These are phyloP conservation scores for Epichloe aotearoae DNA, from an alignment of 2,329 filamentous ascomycete genomes.

Conservation along the genomic window DNA sequence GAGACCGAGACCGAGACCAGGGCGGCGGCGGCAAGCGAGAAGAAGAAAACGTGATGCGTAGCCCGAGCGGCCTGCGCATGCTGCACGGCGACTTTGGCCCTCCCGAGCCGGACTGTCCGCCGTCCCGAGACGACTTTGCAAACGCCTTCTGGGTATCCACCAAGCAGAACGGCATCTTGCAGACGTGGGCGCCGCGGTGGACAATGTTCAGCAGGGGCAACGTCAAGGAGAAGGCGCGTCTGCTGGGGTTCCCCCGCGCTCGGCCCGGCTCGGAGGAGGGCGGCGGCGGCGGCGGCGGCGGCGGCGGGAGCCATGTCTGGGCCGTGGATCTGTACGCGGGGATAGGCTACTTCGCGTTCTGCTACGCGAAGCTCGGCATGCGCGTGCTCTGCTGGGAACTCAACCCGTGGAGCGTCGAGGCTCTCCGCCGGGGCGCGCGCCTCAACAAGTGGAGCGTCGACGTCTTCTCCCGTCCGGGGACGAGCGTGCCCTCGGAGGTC, in stretches of 20 bases:
- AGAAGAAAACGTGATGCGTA: slow-evolving; percentile 56
- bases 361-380: slow-evolving; percentile 60
- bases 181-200: slow-evolving; percentile 78
- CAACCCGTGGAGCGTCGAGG: slow-evolving; percentile 80
- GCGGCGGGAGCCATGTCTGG: slow-evolving; percentile 18
- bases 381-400: slow-evolving; percentile 79
- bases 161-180: slow-evolving; percentile 64
- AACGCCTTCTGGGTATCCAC: slow-evolving; percentile 66
- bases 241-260: slow-evolving; percentile 38
- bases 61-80: slow-evolving; percentile 55
- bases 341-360: slow-evolving; percentile 89
- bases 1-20: slow-evolving; percentile 15
- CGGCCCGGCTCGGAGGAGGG: not conserved
- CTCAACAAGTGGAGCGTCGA: slow-evolving; percentile 53
- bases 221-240: slow-evolving; percentile 70
- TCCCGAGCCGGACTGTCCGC: slow-evolving; percentile 12
- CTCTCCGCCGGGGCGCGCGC: slow-evolving; percentile 59
- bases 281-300: not conserved
- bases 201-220: slow-evolving; percentile 95
- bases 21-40: not conserved
- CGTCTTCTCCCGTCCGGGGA: slow-evolving; percentile 28
- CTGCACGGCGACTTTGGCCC: slow-evolving; percentile 66
- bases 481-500: slow-evolving; percentile 21
- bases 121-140: slow-evolving; percentile 41
- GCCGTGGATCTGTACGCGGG: slow-evolving; percentile 81